These are phyloP conservation scores for Trifolium dubium DNA, from an alignment of 306 rosid species.

Conservation along the genomic window DNA sequence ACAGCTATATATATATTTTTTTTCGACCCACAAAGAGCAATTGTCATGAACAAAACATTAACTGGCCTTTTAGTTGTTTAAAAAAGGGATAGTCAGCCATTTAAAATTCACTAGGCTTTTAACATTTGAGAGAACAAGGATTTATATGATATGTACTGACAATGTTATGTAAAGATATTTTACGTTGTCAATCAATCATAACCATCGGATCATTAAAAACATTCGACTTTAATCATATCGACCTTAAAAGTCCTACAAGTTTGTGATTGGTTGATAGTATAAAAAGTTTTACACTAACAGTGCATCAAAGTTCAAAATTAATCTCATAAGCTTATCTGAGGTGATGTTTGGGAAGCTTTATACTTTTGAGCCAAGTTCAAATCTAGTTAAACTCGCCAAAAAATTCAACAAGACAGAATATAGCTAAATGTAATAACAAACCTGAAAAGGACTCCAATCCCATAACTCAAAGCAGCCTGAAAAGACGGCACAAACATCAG, in stretches of 20 bases:
- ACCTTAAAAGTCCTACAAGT: not conserved
- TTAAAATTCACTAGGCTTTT: conserved; percentile 23
- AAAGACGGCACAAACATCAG: conserved; percentile 39
- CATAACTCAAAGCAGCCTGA: conserved; percentile 90
- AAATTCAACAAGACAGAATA: conserved; percentile 28
- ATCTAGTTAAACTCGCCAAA: conserved; percentile 1
- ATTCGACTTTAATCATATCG: not conserved
- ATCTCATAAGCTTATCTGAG: conserved; percentile 13
- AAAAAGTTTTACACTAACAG: not conserved
- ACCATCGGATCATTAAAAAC: not conserved
- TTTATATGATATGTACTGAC: not conserved
- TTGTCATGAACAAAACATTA: conserved; percentile 25
- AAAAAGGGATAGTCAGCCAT: conserved; percentile 7
- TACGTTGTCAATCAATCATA: not conserved
- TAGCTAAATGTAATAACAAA: conserved; percentile 27
- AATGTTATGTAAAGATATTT: not conserved
- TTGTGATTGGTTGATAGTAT: not conserved
- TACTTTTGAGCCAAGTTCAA: not conserved
- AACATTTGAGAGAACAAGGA: conserved; percentile 15
- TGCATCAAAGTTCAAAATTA: not conserved
- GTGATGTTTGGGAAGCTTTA: not conserved
- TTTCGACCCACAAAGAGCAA: conserved; percentile 6
- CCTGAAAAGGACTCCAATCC: conserved; percentile 81
- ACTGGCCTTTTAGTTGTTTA: not conserved
- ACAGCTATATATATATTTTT: not conserved